Evolutionary conservation across 306 rosid genomes (phyloP), one percentile per base, ranked within the genome.

Genomic region (Crataegus laevigata): DNA sequence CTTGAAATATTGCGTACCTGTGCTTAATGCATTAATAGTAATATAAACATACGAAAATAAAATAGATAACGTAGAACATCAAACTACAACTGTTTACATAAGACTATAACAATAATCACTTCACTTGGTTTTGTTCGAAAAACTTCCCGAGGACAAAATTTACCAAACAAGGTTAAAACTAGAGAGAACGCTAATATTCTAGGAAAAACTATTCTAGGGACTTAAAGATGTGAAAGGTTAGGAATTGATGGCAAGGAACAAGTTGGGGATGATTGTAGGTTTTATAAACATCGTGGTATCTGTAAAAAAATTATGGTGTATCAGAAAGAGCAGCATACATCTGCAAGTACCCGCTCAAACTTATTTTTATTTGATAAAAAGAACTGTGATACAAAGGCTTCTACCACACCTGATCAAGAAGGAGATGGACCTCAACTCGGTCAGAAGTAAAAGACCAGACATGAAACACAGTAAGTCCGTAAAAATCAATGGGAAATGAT

Each of bases 1-100:
- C 75, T 73, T 79, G 86, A 71, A 82, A 82, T 47, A 82, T 32
- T 22, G 72, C 24, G 76, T 65, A 79, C 15, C 83, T 78, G 72
- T 13, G 65, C 19, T 11, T 15, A 47, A 11, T 3, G 19, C 24
- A 66, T 8, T 8, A 62, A 15, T 66, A 68, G 28, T n/a, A 21
- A 32, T 13, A 54, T 55, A 55, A 57, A n/a, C 51, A 34, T 21
- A 19, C 7, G 50, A 54, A 52, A 68, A 21, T 2, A 40, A 61
- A 73, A 42, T 3, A 64, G 32, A 30, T 38, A 25, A 34, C 15
- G 30, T 32, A 60, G 63, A 50, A 1, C 3, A 9, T 6, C 9
- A 6, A 10, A 15, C 3, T 11, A 42, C 40, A 25, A 25, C 42
- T 38, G 14, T 7, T 8, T n/a, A n/a, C 13, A 24, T 58, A 5